A percentile compares a stretch with the other conserved stretches of the same genome.
Evolutionary conservation across 163 green algal species (phyloP).

Genomic region (Chlorella variabilis): DNA sequence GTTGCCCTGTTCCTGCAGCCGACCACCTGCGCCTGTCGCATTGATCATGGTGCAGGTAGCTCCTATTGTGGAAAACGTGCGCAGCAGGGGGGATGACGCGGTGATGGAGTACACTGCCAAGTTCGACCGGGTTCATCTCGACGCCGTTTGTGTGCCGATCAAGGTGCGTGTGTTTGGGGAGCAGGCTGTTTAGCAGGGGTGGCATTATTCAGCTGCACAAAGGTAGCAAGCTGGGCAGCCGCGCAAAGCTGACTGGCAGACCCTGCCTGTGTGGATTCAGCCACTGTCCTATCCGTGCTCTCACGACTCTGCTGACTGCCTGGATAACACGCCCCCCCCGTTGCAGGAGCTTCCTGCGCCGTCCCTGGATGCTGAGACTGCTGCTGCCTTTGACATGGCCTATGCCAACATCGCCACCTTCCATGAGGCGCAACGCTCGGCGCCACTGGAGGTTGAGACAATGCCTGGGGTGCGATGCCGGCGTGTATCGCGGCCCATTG

Average conservation of each 20-base stretch:
- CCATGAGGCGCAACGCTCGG: constrained; percentile 87
- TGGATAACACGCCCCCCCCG: too few relatives aligned
- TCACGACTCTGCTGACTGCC: too few relatives aligned
- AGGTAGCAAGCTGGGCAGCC: too few relatives aligned
- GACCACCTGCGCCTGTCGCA: neutral
- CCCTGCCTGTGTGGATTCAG: too few relatives aligned
- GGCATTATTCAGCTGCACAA: too few relatives aligned
- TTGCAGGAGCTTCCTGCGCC: constrained; percentile 82
- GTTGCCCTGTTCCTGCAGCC: too few relatives aligned
- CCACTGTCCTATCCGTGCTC: too few relatives aligned
- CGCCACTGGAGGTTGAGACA: constrained; percentile 88
- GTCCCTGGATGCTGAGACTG: constrained; percentile 75
- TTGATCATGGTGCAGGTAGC: constrained; percentile 67
- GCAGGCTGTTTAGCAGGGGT: too few relatives aligned
- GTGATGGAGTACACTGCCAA: constrained; percentile 89
- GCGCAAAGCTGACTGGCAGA: too few relatives aligned
- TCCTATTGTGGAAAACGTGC: constrained; percentile 93
- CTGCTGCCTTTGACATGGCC: constrained; percentile 90
- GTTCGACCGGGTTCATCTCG: constrained; percentile 90
- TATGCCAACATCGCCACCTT: constrained; percentile 97
- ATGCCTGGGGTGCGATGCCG: constrained; percentile 96
- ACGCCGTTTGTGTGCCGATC: constrained; percentile 76
- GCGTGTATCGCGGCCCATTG: constrained; percentile 86
- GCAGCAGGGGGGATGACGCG: constrained; percentile 83
- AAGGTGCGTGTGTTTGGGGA: too few relatives aligned